These are phyloP conservation scores for Platanthera zijinensis DNA, from an alignment of 106 monocot species.

Conservation along the genomic window DNA sequence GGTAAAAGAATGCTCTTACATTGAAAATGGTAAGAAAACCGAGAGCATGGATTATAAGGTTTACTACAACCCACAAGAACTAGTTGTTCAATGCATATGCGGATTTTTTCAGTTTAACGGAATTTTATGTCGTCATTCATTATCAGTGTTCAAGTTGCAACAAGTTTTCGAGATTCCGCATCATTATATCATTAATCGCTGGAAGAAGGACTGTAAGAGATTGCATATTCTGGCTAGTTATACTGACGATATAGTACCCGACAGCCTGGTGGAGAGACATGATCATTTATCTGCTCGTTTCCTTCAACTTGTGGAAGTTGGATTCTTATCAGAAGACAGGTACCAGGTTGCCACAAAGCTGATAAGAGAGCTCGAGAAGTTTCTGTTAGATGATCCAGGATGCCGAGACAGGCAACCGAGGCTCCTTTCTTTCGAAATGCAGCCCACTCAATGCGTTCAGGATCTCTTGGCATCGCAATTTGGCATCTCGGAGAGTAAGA, in stretches of 20 bases:
- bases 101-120: conserved; percentile 59
- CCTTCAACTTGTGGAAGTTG: conserved; percentile 40
- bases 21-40: conserved; percentile 46
- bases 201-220: conserved; percentile 66
- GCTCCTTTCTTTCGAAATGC: conserved; percentile 31
- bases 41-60: conserved; percentile 44
- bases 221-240: conserved; percentile 29
- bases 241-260: conserved; percentile 11
- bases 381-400: conserved; percentile 32
- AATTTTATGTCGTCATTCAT: conserved; percentile 60
- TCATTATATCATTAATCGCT: conserved; percentile 55
- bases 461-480: conserved; percentile 25
- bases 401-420: conserved; percentile 27
- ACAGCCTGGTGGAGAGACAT: conserved; percentile 22
- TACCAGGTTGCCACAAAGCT: conserved; percentile 44
- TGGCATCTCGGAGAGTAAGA: conserved; percentile 25
- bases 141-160: conserved; percentile 57
- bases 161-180: conserved; percentile 56
- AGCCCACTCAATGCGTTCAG: conserved; percentile 29
- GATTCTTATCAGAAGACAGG: conserved; percentile 41
- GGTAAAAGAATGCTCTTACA: conserved; percentile 63
- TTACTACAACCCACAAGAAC: conserved; percentile 34
- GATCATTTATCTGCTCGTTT: conserved; percentile 31
- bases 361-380: conserved; percentile 36
- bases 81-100: conserved; percentile 51